These are phyloP conservation scores for Microbotryum intermedium DNA, from an alignment of 1,284 basidiomycete species.

Conservation along the genomic window DNA sequence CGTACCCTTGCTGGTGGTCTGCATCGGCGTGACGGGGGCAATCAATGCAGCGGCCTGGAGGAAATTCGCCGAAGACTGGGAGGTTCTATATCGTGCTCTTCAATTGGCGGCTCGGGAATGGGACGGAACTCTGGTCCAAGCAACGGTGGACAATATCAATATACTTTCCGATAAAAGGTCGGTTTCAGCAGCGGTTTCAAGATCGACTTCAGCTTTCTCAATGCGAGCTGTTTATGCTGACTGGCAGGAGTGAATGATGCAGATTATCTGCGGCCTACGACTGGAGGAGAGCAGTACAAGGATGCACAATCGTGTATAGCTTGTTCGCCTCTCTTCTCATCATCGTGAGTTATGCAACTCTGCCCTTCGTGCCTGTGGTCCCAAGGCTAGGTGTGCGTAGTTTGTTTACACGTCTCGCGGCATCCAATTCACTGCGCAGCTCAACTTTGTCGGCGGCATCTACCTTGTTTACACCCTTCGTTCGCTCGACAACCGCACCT, in stretches of 20 bases:
- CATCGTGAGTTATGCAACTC: background rate
- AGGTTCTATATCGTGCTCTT: background rate
- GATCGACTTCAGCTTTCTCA: background rate
- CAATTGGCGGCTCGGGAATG: background rate
- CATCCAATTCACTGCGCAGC: background rate
- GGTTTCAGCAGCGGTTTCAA: background rate
- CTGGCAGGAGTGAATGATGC: background rate
- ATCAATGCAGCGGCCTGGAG: slow-evolving; percentile 9
- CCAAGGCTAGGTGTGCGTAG: background rate
- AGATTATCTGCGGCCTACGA: background rate
- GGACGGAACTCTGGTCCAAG: background rate
- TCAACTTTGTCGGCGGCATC: slow-evolving; percentile 13
- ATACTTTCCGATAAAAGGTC: background rate
- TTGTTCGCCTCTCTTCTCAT: slow-evolving; percentile 1
- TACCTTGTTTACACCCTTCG: slow-evolving; percentile 12
- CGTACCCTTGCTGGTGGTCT: background rate
- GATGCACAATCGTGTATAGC: slow-evolving; percentile 4
- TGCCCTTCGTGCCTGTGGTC: background rate
- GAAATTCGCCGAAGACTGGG: slow-evolving; percentile 3
- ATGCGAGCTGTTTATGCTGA: background rate
- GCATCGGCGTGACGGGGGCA: slow-evolving; percentile 1
- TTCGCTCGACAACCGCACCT: background rate
- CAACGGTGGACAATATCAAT: background rate
- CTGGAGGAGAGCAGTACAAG: background rate
- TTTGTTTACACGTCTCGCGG: too few relatives aligned